phyloP scores from a whole-genome alignment of 768 basidiomycete genomes.

The Termitomyces sp. region DNA sequence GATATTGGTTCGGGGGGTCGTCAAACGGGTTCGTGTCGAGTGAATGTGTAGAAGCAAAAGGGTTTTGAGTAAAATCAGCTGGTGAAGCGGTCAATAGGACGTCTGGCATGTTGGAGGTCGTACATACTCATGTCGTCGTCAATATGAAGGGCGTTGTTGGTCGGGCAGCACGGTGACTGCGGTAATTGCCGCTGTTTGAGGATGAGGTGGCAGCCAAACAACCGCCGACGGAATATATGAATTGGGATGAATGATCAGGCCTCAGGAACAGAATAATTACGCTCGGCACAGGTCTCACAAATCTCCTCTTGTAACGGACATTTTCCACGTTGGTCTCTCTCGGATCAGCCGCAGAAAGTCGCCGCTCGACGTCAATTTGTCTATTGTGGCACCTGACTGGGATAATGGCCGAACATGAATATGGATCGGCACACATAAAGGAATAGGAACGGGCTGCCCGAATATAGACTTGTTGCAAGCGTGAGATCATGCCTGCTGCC shows the following conservation, averaged over 20 bases:
- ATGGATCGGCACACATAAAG: conserved; percentile 6
- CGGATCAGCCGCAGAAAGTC: neutral
- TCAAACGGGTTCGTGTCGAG: conserved; percentile 89
- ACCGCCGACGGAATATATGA: conserved; percentile 2
- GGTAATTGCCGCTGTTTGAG: conserved; percentile 20
- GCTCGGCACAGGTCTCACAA: neutral
- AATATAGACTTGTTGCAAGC: neutral
- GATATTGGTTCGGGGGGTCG: conserved; percentile 53
- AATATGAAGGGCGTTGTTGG: conserved; percentile 8
- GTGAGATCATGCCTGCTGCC: conserved; percentile 7
- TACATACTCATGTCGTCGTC: conserved; percentile 13
- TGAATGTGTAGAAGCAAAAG: conserved; percentile 80
- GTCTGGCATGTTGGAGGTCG: neutral
- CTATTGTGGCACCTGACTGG: neutral
- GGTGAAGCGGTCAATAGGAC: neutral
- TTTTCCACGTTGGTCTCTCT: neutral
- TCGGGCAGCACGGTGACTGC: conserved; percentile 2
- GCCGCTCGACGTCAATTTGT: neutral
- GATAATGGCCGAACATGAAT: conserved; percentile 3
- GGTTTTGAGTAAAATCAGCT: conserved; percentile 56
- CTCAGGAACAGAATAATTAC: neutral
- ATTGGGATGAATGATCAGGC: neutral
- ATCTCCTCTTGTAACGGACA: neutral
- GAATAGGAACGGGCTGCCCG: conserved; percentile 2
- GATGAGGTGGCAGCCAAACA: conserved; percentile 11